Evolutionary conservation across 495 filamentous ascomycete species (phyloP).

Genomic region (Penicillium paxilli): DNA sequence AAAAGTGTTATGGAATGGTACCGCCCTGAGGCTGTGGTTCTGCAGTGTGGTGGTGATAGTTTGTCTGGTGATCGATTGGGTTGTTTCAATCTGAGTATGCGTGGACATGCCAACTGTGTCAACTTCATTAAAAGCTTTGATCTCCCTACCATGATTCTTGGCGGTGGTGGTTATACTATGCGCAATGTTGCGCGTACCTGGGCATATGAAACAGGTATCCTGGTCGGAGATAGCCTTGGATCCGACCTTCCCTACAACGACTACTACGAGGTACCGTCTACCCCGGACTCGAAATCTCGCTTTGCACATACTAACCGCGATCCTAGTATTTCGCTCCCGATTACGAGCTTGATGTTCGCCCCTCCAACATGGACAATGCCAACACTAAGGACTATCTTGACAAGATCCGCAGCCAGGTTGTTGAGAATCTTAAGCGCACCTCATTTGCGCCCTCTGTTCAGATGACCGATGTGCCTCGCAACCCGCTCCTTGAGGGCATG

Average conservation of each 20-base stretch:
- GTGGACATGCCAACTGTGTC: constrained; percentile 96
- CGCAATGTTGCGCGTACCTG: constrained; percentile 96
- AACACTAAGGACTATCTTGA: constrained; percentile 93
- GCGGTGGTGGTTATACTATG: constrained; percentile 98
- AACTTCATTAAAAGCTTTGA: constrained; percentile 92
- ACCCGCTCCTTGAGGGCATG: constrained; percentile 62
- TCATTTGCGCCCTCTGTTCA: constrained; percentile 89
- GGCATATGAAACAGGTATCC: constrained; percentile 92
- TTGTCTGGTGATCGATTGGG: constrained; percentile 92
- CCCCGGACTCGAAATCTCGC: background rate
- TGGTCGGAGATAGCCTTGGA: constrained; percentile 78
- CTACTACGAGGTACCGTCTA: constrained; percentile 82
- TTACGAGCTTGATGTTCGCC: constrained; percentile 90
- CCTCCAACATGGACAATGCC: constrained; percentile 99
- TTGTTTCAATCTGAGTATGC: constrained; percentile 98
- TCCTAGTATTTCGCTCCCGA: constrained; percentile 94
- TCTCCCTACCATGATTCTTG: constrained; percentile 86
- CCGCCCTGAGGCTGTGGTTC: constrained; percentile 87
- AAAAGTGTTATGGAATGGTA: constrained; percentile 94
- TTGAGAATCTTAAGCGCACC: constrained; percentile 90
- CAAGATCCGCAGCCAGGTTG: constrained; percentile 89
- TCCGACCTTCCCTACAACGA: constrained; percentile 93
- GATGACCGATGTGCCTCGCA: constrained; percentile 89
- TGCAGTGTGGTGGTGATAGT: constrained; percentile 96
- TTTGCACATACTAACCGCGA: constrained; percentile 11